phyloP scores from a whole-genome alignment of 257 asterid species.

The Plantago major region DNA sequence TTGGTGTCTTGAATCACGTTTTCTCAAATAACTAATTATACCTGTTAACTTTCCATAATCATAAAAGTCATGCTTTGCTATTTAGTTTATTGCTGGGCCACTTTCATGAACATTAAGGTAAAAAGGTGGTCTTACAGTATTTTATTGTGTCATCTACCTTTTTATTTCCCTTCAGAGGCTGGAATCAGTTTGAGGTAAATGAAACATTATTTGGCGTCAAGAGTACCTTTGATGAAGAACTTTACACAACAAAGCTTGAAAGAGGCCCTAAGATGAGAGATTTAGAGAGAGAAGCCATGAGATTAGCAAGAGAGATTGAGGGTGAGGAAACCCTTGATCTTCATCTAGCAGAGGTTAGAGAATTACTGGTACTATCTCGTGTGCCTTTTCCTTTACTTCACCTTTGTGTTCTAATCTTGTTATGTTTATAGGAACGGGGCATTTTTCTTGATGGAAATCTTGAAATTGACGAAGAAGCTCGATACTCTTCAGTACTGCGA shows the following conservation, averaged over 20 bases:
- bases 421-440: conserved; percentile 77
- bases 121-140: not conserved
- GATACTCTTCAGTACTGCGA: conserved; percentile 77
- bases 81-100: no score
- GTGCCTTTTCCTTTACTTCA: not conserved
- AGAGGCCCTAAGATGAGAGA: conserved; percentile 87
- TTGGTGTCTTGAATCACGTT: no score
- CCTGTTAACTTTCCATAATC: no score
- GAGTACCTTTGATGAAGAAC: conserved; percentile 93
- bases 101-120: no score
- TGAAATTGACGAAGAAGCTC: conserved; percentile 89
- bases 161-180: conserved; percentile 56
- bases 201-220: conserved; percentile 84
- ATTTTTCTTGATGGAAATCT: conserved; percentile 52
- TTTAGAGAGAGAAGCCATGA: conserved; percentile 76
- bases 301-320: conserved; percentile 91
- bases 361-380: not conserved
- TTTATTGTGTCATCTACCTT: not conserved
- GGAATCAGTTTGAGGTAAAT: conserved; percentile 95
- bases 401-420: conserved; percentile 19
- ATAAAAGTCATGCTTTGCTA: not conserved
- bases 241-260: conserved; percentile 92
- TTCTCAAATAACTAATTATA: no score
- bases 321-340: conserved; percentile 86
- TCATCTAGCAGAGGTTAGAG: conserved; percentile 90